phyloP scores from a whole-genome alignment of 164 flowering plant species.

The Paratinospora sagittata region DNA sequence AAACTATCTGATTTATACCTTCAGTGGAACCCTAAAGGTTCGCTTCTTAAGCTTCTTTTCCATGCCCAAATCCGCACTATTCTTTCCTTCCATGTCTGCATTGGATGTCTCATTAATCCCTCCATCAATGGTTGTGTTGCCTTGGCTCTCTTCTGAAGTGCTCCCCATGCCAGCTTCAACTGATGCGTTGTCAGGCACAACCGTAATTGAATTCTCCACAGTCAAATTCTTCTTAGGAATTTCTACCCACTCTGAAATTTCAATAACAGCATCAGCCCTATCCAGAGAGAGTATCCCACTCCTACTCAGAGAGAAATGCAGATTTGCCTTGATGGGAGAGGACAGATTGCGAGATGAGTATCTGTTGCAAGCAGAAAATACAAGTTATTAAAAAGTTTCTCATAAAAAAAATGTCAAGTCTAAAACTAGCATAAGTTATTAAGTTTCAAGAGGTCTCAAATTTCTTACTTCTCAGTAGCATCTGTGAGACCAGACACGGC shows the following conservation, averaged over 20 bases:
- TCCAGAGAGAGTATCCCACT: constrained; percentile 83
- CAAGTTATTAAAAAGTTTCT: neutral
- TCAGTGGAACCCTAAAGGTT: constrained; percentile 80
- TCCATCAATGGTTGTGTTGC: constrained; percentile 30
- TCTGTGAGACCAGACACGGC: constrained; percentile 73
- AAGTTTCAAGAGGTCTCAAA: constrained; percentile 5
- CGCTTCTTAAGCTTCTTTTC: constrained; percentile 90
- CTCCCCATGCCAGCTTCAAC: constrained; percentile 38
- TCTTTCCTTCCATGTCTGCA: constrained; percentile 36
- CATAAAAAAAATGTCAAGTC: neutral
- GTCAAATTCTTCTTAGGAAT: constrained; percentile 77
- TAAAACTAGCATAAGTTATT: neutral
- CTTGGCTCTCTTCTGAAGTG: constrained; percentile 43
- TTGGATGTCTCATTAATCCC: constrained; percentile 26
- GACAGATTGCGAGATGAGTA: constrained; percentile 85
- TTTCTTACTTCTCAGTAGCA: constrained; percentile 75
- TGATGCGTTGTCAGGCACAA: constrained; percentile 46
- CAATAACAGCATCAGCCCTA: constrained; percentile 89
- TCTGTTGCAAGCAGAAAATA: constrained; percentile 30
- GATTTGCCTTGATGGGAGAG: constrained; percentile 84
- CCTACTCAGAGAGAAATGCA: constrained; percentile 91
- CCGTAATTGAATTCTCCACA: constrained; percentile 53
- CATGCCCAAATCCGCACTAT: constrained; percentile 31
- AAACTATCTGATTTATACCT: constrained; percentile 40
- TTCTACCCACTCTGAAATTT: constrained; percentile 94